phyloP scores from a whole-genome alignment of 2,329 filamentous ascomycete species.

The Talaromyces rugulosus region DNA sequence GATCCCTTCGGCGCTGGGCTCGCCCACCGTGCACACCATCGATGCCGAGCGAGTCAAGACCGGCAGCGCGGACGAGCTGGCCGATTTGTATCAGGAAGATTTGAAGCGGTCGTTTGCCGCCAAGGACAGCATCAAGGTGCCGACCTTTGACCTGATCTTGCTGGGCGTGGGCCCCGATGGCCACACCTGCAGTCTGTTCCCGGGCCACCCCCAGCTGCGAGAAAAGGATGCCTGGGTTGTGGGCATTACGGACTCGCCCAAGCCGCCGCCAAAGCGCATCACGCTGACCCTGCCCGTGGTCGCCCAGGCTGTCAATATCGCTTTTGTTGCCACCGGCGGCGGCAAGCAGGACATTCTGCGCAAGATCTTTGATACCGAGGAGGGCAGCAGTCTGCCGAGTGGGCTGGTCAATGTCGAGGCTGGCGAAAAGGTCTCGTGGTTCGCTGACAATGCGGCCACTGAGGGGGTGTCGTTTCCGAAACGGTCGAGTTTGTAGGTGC shows the following conservation, averaged over 20 bases:
- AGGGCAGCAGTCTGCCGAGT: constrained; percentile 71
- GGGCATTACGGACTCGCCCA: constrained; percentile 86
- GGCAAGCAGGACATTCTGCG: constrained; percentile 91
- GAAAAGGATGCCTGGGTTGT: constrained; percentile 90
- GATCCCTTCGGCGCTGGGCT: constrained; percentile 64
- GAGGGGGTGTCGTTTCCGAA: constrained; percentile 80
- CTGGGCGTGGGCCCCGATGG: constrained; percentile 94
- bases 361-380: constrained; percentile 79
- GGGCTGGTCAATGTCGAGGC: constrained; percentile 79
- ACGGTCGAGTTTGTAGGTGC: constrained; percentile 58
- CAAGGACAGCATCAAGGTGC: constrained; percentile 88
- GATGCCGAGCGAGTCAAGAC: constrained; percentile 64
- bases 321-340: constrained; percentile 83
- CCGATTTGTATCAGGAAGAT: constrained; percentile 86
- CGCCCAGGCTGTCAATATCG: constrained; percentile 78
- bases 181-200: constrained; percentile 96
- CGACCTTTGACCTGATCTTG: constrained; percentile 90
- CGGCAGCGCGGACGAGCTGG: constrained; percentile 83
- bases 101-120: constrained; percentile 83
- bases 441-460: constrained; percentile 80
- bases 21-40: constrained; percentile 75
- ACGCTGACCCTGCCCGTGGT: constrained; percentile 90
- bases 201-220: constrained; percentile 77
- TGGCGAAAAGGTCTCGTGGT: constrained; percentile 90
- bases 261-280: constrained; percentile 86